Base-by-base conservation (phyloP, 2,329 filamentous ascomycete species). In the Neodidymelliopsis sp. region DNA sequence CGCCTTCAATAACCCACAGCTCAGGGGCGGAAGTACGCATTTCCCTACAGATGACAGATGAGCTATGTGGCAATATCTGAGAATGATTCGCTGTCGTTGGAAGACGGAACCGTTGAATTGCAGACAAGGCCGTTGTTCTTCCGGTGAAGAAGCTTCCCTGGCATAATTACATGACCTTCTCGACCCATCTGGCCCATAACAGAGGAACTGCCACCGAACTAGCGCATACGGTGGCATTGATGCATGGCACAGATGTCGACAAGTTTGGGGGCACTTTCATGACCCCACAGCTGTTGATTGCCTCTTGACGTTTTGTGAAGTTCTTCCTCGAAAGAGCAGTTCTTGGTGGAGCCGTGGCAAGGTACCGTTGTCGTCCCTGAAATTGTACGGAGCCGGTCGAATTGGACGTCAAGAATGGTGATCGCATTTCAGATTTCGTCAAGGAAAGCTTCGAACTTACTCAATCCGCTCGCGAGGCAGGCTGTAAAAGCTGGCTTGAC, bases 1-100 rank as follows among this genome's bases (percentile, higher is more conserved):
- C 27, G 25, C 25, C 27, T 33, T 18, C 22, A 36, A 18, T n/a
- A 30, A 45, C 37, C 40, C 30, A 45, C 41, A 36, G 9, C 24
- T 45, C 47, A 50, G 40, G 40, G 40, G 40, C 27, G 18, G 19
- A 19, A 33, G 29, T 36, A 36, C n/a, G 29, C 24, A 24, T 20
- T 41, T 11, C 6, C 34, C 13, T 11, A 25, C 10, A 18, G 13
- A 16, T 38, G 24, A 36, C 22, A 36, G 36, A 15, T 39, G 8
- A 20, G 18, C 15, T 23, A 23, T 41, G 19, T 47, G 24, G 27
- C 24, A 27, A 40, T 10, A 20, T 23, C 20, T 9, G 11, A 20
- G 11, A 20, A 12, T 27, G 23, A 20, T 25, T 34, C 29, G 28
- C 8, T 28, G 7, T 12, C 16, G 7, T 10, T 23, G 20, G 31